phyloP scores from a whole-genome alignment of 306 rosid species.

The Gillenia trifoliata region DNA sequence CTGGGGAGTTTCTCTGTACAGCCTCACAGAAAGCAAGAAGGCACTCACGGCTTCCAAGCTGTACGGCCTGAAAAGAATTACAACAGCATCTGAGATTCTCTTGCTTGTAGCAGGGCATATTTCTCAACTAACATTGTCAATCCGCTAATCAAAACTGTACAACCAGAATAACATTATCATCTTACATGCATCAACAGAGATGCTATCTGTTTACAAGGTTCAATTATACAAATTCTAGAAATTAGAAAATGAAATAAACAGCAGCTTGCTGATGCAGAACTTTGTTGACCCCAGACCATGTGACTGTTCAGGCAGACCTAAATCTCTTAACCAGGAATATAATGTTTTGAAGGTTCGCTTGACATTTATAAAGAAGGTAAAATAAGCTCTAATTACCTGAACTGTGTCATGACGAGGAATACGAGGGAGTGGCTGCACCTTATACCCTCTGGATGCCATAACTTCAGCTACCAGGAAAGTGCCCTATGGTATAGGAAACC shows the following conservation, averaged over 20 bases:
- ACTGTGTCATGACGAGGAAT: slow-evolving; percentile 66
- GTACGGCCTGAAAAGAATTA: slow-evolving; percentile 59
- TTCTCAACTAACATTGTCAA: neutral
- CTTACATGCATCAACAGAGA: neutral
- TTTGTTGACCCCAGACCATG: slow-evolving; percentile 10
- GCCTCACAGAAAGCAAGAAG: slow-evolving; percentile 92
- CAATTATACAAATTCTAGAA: neutral
- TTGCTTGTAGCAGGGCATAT: neutral
- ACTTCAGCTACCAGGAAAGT: slow-evolving; percentile 81
- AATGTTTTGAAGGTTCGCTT: neutral
- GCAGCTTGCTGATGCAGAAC: neutral
- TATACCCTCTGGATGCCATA: slow-evolving; percentile 70
- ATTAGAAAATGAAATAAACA: slow-evolving; percentile 1
- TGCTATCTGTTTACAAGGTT: neutral
- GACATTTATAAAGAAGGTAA: neutral
- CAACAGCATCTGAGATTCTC: neutral
- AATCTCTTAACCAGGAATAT: neutral
- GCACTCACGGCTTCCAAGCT: slow-evolving; percentile 69
- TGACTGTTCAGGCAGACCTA: neutral
- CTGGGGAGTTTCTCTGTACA: slow-evolving; percentile 91
- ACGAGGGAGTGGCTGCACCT: slow-evolving; percentile 88
- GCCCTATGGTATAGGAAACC: slow-evolving; percentile 45
- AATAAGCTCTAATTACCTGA: slow-evolving; percentile 46
- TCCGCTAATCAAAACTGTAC: neutral
- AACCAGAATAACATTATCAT: neutral